Evolutionary conservation across 441 rosid species (phyloP).

Genomic region (Pelargonium australe): DNA sequence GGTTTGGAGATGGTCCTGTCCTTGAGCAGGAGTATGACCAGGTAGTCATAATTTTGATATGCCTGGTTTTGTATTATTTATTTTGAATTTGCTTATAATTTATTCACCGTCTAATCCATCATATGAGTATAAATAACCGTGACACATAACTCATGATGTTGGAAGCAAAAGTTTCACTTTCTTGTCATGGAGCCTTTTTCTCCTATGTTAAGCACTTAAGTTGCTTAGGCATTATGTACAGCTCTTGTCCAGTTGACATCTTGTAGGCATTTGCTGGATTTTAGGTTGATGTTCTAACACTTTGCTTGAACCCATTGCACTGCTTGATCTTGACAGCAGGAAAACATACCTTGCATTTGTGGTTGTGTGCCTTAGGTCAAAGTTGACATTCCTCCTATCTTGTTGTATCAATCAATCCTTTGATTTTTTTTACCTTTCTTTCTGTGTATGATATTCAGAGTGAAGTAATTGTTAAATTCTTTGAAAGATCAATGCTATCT

Average conservation of each 20-base stretch:
- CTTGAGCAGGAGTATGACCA: conserved; percentile 27
- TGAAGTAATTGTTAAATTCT: too few species aligned
- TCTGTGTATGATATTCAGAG: too few species aligned
- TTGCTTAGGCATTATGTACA: neutral
- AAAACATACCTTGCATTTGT: neutral
- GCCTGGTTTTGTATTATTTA: neutral
- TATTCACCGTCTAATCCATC: neutral
- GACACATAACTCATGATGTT: neutral
- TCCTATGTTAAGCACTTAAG: conserved; percentile 2
- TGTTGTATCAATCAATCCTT: neutral
- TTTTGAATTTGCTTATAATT: neutral
- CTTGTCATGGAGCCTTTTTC: neutral
- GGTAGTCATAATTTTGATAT: conserved; percentile 20
- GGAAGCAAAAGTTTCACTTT: neutral
- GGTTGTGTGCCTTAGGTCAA: neutral
- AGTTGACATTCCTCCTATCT: neutral
- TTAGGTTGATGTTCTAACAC: neutral
- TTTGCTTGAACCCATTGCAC: neutral
- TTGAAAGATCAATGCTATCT: too few species aligned
- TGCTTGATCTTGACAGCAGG: neutral
- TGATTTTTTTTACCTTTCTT: too few species aligned
- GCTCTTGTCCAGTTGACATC: neutral
- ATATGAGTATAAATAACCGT: neutral
- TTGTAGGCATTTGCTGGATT: neutral
- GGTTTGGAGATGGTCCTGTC: conserved; percentile 14